Conservation (phyloP, 768 basidiomycete genomes). For the Lentinus tigrinus region DNA sequence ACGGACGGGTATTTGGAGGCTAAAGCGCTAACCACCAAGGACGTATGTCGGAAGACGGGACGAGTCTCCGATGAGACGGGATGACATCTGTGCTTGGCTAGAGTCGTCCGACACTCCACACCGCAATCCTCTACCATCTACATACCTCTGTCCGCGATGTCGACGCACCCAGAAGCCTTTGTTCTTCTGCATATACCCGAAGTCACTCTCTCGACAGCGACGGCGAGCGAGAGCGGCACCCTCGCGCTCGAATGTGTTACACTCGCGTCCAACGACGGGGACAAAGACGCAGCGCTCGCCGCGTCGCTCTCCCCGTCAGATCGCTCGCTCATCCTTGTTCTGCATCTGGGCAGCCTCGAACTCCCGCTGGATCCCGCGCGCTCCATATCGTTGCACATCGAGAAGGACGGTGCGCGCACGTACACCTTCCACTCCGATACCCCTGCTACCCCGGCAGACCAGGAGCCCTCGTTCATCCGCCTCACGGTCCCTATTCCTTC, state of each 20-base stretch:
- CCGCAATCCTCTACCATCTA: constrained; percentile 24
- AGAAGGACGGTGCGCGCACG: constrained; percentile 33
- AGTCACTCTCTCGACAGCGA: constrained; percentile 39
- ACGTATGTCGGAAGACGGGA: too few relatives aligned
- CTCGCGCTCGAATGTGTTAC: constrained; percentile 67
- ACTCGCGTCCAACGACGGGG: constrained; percentile 28
- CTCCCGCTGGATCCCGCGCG: constrained; percentile 58
- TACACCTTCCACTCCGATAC: constrained; percentile 46
- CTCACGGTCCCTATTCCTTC: constrained; percentile 27
- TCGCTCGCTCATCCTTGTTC: constrained; percentile 65
- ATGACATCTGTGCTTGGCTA: too few relatives aligned
- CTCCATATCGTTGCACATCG: constrained; percentile 40
- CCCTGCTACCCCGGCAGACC: constrained; percentile 27
- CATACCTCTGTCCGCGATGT: background rate
- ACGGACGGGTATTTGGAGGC: too few relatives aligned
- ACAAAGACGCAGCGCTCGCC: constrained; percentile 18
- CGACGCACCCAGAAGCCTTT: constrained; percentile 40
- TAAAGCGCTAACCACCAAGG: too few relatives aligned
- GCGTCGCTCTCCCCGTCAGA: constrained; percentile 28
- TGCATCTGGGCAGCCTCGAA: constrained; percentile 56
- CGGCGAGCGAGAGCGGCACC: constrained; percentile 37
- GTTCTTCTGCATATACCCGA: constrained; percentile 52
- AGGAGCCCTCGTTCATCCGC: constrained; percentile 20
- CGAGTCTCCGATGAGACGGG: too few relatives aligned
- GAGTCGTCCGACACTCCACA: constrained; percentile 1